Evolutionary conservation across 306 rosid genomes (phyloP), one percentile per base, ranked within the genome.

Genomic region (Cyamopsis tetragonoloba): DNA sequence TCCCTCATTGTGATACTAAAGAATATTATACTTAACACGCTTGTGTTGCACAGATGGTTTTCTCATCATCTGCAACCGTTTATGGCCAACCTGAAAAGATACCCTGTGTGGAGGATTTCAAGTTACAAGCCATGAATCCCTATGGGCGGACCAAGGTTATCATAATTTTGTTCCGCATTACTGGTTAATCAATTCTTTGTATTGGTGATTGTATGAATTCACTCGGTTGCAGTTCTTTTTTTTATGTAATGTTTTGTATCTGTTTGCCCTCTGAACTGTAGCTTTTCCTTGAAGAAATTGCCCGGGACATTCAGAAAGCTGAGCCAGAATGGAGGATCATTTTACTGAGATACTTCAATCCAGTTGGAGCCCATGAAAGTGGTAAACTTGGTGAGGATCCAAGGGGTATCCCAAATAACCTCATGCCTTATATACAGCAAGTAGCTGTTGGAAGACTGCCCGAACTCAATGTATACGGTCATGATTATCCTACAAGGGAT

Each of bases 331-430:
- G 98, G 97, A 80, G 70, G 65, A 88, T 88, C 75, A 82, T 93
- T 47, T 73, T 89, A 59, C 62, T 93, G 62, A 86, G 98, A 72
- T 89, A 93, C 85, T 93, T 93, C 87, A 93, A 93, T 49, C 98
- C 98, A 7, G 97, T 93, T 7, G 98, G 98, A 34, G 96, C 96
- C 61, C 97, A 93, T 62, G 95, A 93, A 76, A 93, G 97, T 82
- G 98, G 98, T 11, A 73, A 55, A 77, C 78, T 93, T 14, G 98
- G 98, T 65, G 98, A 93, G 88, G 97, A 93, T 72, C 98, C 97
- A 6, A 89, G 73, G 76, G 98, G 98, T 24, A 86, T 89, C 64
- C 98, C 98, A 62, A 93, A 86, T 81, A 90, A 89, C 60, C 92
- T 93, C 51, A 89, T 93, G 98, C 98, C 98, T 72, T 93, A 83